Evolutionary conservation across 2,329 filamentous ascomycete species (phyloP).

Genomic region (Ceratocystis destructans): DNA sequence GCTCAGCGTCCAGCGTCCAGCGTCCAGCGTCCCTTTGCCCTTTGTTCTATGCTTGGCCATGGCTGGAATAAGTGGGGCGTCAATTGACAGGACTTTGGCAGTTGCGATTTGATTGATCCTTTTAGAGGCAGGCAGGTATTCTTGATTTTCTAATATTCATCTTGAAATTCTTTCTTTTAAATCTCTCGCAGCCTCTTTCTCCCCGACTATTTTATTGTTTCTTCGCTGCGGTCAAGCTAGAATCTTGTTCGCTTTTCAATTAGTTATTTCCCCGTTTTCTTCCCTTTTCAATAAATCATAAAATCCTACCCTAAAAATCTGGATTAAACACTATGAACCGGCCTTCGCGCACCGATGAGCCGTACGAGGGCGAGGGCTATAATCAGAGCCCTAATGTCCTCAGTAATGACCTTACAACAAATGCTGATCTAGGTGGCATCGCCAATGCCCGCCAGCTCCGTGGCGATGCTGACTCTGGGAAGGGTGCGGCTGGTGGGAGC

Average conservation of each 20-base stretch:
- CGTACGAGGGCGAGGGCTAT: conserved; percentile 35
- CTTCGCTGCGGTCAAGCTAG: neutral
- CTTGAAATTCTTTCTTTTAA: neutral
- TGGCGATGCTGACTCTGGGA: neutral
- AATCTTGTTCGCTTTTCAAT: neutral
- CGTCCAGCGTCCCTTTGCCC: neutral
- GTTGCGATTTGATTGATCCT: neutral
- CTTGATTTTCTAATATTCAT: neutral
- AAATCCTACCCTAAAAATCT: neutral
- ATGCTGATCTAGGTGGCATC: conserved; percentile 43
- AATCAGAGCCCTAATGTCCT: conserved; percentile 41
- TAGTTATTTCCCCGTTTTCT: neutral
- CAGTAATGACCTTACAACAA: conserved; percentile 36
- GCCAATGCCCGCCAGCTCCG: conserved; percentile 34
- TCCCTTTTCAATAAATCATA: neutral
- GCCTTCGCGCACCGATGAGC: conserved; percentile 40
- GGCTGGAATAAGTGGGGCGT: neutral
- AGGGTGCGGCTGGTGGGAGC: conserved; percentile 3
- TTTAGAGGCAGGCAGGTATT: neutral
- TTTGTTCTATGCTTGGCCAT: neutral
- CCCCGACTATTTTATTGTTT: neutral
- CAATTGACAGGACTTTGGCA: neutral
- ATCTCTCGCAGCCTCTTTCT: neutral
- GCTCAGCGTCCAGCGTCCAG: too few species aligned
- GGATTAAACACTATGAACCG: conserved; percentile 35